Percentiles rank a stretch among this genome's conserved stretches.
phyloP scores from a whole-genome alignment of 2,329 filamentous ascomycete genomes.

The Pseudogymnoascus sp. region DNA sequence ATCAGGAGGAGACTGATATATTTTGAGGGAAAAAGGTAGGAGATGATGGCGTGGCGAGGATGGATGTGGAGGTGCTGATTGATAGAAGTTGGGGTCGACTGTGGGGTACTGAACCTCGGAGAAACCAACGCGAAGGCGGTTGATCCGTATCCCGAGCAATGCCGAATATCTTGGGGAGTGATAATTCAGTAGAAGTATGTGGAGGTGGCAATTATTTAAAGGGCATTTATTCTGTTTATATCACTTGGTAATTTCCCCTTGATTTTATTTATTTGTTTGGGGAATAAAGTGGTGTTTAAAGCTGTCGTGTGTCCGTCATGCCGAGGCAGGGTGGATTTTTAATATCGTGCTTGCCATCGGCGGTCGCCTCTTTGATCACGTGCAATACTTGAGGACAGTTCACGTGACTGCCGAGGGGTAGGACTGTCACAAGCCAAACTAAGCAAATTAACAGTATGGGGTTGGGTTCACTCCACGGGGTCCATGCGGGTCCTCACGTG shows the following conservation, averaged over 20 bases:
- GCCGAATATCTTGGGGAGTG: not conserved
- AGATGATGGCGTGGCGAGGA: not conserved
- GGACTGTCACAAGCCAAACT: not conserved
- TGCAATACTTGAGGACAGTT: not conserved
- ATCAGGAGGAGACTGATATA: not conserved
- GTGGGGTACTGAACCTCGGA: constrained; percentile 11
- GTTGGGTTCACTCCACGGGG: not conserved
- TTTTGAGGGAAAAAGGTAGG: not conserved
- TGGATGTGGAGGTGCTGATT: not conserved
- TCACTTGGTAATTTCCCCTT: not conserved
- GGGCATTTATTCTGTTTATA: not conserved
- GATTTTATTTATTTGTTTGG: not conserved
- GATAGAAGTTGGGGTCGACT: constrained; percentile 1
- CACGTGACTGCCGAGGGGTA: not conserved
- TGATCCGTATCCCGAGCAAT: constrained; percentile 9
- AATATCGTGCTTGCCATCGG: not conserved
- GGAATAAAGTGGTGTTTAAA: not conserved
- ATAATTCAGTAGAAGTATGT: not conserved
- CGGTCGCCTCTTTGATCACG: constrained; percentile 4
- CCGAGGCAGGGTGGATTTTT: not conserved
- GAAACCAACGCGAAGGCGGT: constrained; percentile 9
- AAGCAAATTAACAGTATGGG: not conserved
- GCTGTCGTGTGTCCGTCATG: not conserved
- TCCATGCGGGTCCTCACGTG: not conserved
- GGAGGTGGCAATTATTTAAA: not conserved